phyloP scores from a whole-genome alignment of 805 yeast genomes.

The Candida nitratophila region DNA sequence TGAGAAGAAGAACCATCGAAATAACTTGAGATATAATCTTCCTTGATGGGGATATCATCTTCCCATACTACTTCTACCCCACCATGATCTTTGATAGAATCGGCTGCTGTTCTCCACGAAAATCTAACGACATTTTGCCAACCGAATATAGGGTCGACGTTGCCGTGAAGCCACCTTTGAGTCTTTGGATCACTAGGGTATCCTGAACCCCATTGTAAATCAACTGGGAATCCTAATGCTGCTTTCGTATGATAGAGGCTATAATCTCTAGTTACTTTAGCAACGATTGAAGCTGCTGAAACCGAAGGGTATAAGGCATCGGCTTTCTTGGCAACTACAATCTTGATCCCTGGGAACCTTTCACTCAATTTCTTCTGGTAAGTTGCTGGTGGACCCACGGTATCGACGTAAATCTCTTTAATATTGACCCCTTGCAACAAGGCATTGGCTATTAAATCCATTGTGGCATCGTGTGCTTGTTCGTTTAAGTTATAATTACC shows the following conservation, averaged over 20 bases:
- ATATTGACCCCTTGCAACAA: slow-evolving; percentile 56
- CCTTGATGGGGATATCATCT: slow-evolving; percentile 32
- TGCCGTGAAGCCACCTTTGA: slow-evolving; percentile 57
- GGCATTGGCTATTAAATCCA: slow-evolving; percentile 62
- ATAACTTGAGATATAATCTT: slow-evolving; percentile 16
- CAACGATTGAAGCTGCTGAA: slow-evolving; percentile 90
- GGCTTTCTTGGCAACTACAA: slow-evolving; percentile 91
- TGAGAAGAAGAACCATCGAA: background rate
- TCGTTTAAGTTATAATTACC: slow-evolving; percentile 75
- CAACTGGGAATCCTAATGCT: slow-evolving; percentile 1
- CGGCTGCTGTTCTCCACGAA: slow-evolving; percentile 92
- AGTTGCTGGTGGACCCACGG: slow-evolving; percentile 90
- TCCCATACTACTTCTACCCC: slow-evolving; percentile 58
- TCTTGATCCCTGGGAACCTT: slow-evolving; percentile 60
- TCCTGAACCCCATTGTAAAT: slow-evolving; percentile 71
- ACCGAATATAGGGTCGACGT: slow-evolving; percentile 72
- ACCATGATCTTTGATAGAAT: slow-evolving; percentile 48
- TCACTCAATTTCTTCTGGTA: slow-evolving; percentile 70
- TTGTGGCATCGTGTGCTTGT: slow-evolving; percentile 95
- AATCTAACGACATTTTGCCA: slow-evolving; percentile 72
- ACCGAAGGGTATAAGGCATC: slow-evolving; percentile 90
- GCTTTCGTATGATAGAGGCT: slow-evolving; percentile 16
- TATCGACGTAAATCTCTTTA: slow-evolving; percentile 78
- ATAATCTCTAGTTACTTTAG: slow-evolving; percentile 88
- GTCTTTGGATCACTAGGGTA: slow-evolving; percentile 94